Conservation (phyloP, 768 basidiomycete genomes). For the Lenzites betulinus region DNA sequence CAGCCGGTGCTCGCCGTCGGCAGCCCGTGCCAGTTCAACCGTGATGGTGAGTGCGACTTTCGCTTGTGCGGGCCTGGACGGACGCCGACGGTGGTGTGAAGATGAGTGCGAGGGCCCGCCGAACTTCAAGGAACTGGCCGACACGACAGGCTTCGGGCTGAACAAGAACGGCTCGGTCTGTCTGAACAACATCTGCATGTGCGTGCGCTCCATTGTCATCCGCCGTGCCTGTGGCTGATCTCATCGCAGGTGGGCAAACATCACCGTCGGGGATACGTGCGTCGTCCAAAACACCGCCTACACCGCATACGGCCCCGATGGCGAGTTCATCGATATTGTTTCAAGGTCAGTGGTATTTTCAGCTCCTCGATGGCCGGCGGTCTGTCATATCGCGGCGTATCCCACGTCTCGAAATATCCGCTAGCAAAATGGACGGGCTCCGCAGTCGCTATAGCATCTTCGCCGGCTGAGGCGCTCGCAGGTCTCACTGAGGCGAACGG, state of each 20-base stretch:
- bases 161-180: conserved; percentile 86
- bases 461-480: no score
- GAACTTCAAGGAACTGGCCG: conserved; percentile 62
- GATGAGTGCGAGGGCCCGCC: conserved; percentile 78
- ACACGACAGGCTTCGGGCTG: conserved; percentile 63
- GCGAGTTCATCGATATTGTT: conserved; percentile 75
- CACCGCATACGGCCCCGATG: conserved; percentile 58
- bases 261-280: conserved; percentile 63
- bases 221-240: background rate
- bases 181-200: conserved; percentile 84
- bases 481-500: no score
- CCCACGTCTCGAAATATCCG: background rate
- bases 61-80: background rate
- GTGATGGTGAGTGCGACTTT: conserved; percentile 61
- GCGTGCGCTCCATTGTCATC: conserved; percentile 37
- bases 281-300: conserved; percentile 79
- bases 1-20: conserved; percentile 58
- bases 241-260: conserved; percentile 71
- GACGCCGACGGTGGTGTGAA: conserved; percentile 32
- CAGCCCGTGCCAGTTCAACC: conserved; percentile 79
- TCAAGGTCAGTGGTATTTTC: conserved; percentile 57
- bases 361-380: background rate
- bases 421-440: background rate
- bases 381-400: background rate
- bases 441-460: background rate